Evolutionary conservation across 805 yeast species (phyloP).

Genomic region (Saccharomycopsis olivae): DNA sequence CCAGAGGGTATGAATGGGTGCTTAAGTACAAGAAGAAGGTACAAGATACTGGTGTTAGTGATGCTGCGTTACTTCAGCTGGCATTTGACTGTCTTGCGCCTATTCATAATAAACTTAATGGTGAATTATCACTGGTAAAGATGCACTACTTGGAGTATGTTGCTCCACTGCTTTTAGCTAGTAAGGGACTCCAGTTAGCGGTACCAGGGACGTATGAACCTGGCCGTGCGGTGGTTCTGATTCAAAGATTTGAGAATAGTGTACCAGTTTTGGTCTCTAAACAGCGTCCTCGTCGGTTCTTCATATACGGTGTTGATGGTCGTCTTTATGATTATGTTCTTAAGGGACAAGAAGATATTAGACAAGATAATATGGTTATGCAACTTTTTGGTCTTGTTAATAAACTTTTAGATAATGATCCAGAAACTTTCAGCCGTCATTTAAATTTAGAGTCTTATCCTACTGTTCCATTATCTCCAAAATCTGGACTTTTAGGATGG

Average conservation of each 20-base stretch:
- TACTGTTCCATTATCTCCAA: conserved; percentile 93
- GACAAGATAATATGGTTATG: conserved; percentile 97
- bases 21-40: conserved; percentile 73
- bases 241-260: conserved; percentile 68
- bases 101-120: conserved; percentile 77
- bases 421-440: conserved; percentile 94
- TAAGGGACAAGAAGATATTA: conserved; percentile 95
- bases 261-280: conserved; percentile 86
- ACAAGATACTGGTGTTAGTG: conserved; percentile 41
- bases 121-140: conserved; percentile 35
- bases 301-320: conserved; percentile 83
- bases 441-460: conserved; percentile 85
- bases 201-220: conserved; percentile 91
- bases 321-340: conserved; percentile 71
- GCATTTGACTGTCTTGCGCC: conserved; percentile 26
- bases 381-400: conserved; percentile 94
- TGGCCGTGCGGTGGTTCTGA: conserved; percentile 66
- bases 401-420: conserved; percentile 76
- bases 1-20: conserved; percentile 92
- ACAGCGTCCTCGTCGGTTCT: conserved; percentile 85
- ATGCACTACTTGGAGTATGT: conserved; percentile 57
- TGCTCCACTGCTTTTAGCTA: conserved; percentile 78
- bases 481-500: conserved; percentile 95
- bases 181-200: conserved; percentile 73
- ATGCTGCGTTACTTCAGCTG: conserved; percentile 12